These are phyloP conservation scores for Entrophospora sp. DNA, from an alignment of 192 early-diverging fungal genomes.

Conservation along the genomic window DNA sequence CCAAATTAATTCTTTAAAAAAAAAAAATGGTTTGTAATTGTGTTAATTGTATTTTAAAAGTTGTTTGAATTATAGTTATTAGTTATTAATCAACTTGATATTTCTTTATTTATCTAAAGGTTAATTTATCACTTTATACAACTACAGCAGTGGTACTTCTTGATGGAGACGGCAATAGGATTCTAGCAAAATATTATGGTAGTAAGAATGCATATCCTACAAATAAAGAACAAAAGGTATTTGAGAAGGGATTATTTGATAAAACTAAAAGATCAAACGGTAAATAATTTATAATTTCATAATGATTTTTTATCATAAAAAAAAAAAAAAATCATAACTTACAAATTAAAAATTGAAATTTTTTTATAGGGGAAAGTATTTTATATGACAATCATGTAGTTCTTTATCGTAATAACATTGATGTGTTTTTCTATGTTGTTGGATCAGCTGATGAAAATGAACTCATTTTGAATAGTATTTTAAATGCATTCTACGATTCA, in stretches of 20 bases:
- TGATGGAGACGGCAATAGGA: slow-evolving; percentile 85
- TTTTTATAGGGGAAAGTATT: slow-evolving; percentile 69
- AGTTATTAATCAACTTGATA: too few relatives aligned
- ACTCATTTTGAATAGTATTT: slow-evolving; percentile 66
- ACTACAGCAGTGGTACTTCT: slow-evolving; percentile 84
- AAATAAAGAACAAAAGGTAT: slow-evolving; percentile 77
- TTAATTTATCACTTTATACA: slow-evolving; percentile 78
- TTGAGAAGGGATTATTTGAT: slow-evolving; percentile 86
- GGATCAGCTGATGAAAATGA: slow-evolving; percentile 92
- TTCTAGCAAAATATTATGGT: slow-evolving; percentile 90
- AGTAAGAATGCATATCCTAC: slow-evolving; percentile 41
- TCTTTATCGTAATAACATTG: slow-evolving; percentile 75
- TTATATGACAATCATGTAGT: slow-evolving; percentile 89
- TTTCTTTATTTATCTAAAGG: too few relatives aligned
- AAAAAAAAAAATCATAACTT: too few relatives aligned
- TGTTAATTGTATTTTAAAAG: too few relatives aligned
- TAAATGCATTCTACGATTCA: slow-evolving; percentile 79
- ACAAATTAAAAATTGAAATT: too few relatives aligned
- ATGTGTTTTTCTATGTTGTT: slow-evolving; percentile 87
- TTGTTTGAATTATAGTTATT: too few relatives aligned
- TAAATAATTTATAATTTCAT: too few relatives aligned
- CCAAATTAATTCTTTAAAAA: too few relatives aligned
- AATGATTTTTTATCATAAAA: too few relatives aligned
- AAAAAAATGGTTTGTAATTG: too few relatives aligned
- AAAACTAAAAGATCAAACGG: slow-evolving; percentile 80